Evolutionary conservation across 2,329 filamentous ascomycete species (phyloP).

Genomic region (Talaromyces marneffei): DNA sequence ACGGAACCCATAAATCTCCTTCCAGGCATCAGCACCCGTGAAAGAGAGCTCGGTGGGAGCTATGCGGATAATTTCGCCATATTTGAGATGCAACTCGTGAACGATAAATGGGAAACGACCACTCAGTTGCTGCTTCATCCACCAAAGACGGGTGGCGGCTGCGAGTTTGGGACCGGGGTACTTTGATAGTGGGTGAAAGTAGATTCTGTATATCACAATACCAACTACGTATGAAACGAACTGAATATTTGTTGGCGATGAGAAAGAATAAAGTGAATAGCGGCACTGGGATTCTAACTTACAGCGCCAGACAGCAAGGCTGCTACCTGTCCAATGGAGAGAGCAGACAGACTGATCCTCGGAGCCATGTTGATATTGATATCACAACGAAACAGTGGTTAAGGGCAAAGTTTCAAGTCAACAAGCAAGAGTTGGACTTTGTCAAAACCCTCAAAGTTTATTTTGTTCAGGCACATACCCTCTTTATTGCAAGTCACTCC

Average conservation of each 20-base stretch:
- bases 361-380: neutral
- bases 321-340: neutral
- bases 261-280: neutral
- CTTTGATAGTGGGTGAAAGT: constrained; percentile 25
- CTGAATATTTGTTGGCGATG: neutral
- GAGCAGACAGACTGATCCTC: neutral
- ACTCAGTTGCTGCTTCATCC: constrained; percentile 6
- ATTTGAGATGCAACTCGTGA: constrained; percentile 9
- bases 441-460: neutral
- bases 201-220: constrained; percentile 25
- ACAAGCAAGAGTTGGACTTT: neutral
- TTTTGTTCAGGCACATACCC: neutral
- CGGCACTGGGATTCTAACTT: neutral
- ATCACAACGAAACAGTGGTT: neutral
- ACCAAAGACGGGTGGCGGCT: constrained; percentile 15
- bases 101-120: constrained; percentile 8
- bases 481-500: neutral
- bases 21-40: constrained; percentile 8
- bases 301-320: constrained; percentile 1
- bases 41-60: constrained; percentile 7
- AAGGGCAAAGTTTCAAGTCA: neutral
- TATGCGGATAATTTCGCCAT: constrained; percentile 9
- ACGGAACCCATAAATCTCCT: constrained; percentile 10
- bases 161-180: constrained; percentile 29
- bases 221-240: neutral